Base-by-base conservation (phyloP, 352 stramenopile species). In the Phytophthora idaei region DNA sequence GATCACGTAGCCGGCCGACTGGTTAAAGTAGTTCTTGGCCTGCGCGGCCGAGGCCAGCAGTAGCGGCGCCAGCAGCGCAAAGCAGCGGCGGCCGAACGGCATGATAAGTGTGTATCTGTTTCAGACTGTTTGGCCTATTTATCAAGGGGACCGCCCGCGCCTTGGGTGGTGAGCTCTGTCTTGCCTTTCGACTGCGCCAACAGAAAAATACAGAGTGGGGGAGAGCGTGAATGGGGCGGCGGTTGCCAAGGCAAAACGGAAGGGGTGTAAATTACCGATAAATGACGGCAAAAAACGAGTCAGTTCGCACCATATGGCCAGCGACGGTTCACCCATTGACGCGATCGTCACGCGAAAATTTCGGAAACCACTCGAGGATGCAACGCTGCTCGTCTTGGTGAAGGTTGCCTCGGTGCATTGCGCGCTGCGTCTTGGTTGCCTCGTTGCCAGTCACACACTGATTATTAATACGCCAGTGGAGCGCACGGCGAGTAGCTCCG, bases 11-110 rank as follows among this genome's bases (percentile, higher is more conserved):
- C 71, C 65, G 1, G 86, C 67, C 37, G 74, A 81, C 71, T 90
- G 83, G 81, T 93, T 93, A 64, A 88, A 93, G 46, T 74, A 81
- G 49, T 83, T 74, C 52, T 69, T 69, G 41, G 67, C 64, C 28
- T 57, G 42, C 31, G 45, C 60, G 42, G 52, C 29, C 17, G 74
- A 61, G 50, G 62, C 62, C 55, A 81, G 48, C 54, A 80, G 51
- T 39, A 73, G 36, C 49, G 39, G 45, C 53, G 44, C 51, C 10
- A 58, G 46, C 12, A 71, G 60, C 44, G 49, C 11, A 3, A 55
- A 64, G 45, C 44, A 57, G 32, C 49, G 47, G 28, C 44, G 64
- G 48, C 15, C 17, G n/a, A 44, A 29, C 14, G 56, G 31, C 64
- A 71, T 71, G 4, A 17, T 31, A 34, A 21, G 21, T 21, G 2